Conservation (phyloP, 2,329 filamentous ascomycete species). For the Colletotrichum coccodes region DNA sequence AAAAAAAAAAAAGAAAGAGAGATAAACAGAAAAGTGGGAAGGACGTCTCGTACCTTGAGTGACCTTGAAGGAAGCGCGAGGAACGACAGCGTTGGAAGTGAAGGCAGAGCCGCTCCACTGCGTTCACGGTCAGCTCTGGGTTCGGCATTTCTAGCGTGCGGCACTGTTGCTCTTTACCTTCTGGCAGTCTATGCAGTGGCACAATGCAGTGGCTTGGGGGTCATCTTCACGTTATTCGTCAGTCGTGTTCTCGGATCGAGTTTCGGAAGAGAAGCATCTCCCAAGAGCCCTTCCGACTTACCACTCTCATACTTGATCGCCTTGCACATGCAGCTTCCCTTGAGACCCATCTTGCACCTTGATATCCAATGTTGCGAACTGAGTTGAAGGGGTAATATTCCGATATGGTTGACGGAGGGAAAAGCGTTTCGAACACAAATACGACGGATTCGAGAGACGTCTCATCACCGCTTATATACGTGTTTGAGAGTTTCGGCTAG, state of each 20-base stretch:
- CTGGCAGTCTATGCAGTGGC: slow-evolving; percentile 64
- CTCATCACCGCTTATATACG: slow-evolving; percentile 12
- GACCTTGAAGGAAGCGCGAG: slow-evolving; percentile 56
- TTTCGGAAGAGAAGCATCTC: too few relatives aligned
- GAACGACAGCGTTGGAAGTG: slow-evolving; percentile 63
- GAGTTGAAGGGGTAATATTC: too few relatives aligned
- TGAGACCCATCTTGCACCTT: slow-evolving; percentile 22
- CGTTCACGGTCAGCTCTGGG: background rate
- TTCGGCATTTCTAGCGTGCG: background rate
- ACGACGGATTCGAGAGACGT: background rate
- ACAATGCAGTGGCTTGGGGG: slow-evolving; percentile 54
- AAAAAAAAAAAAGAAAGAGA: background rate
- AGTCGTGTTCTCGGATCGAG: background rate
- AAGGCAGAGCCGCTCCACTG: slow-evolving; percentile 63
- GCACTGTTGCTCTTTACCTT: slow-evolving; percentile 52
- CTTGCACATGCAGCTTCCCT: slow-evolving; percentile 50
- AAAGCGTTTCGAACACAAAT: too few relatives aligned
- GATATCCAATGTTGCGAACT: background rate
- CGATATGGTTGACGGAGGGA: too few relatives aligned
- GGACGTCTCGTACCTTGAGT: slow-evolving; percentile 51
- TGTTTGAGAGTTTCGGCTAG: slow-evolving; percentile 26
- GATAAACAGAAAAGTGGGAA: background rate
- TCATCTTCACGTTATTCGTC: slow-evolving; percentile 45
- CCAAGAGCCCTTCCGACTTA: too few relatives aligned
- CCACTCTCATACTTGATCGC: slow-evolving; percentile 46